Evolutionary conservation across 2,329 filamentous ascomycete genomes (phyloP).

Genomic region (Fusarium sp.): DNA sequence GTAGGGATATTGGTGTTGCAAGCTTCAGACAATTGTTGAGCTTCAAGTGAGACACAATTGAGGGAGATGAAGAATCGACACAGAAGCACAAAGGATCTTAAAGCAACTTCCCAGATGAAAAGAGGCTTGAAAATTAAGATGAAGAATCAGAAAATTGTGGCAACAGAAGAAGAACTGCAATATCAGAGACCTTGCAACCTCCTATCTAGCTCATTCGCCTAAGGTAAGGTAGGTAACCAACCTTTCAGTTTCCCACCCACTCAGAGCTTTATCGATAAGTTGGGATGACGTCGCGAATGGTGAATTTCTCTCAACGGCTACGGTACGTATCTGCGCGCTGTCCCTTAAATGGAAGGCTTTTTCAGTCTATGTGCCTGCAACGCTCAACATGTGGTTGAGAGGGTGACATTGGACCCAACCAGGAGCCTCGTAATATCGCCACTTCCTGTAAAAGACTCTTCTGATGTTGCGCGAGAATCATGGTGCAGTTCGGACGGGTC

Average conservation of each 20-base stretch:
- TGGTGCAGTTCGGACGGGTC: constrained; percentile 19
- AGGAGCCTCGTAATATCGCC: constrained; percentile 19
- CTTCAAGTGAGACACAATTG: constrained; percentile 36
- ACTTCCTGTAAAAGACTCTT: constrained; percentile 19
- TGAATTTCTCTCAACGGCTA: constrained; percentile 36
- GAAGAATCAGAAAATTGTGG: constrained; percentile 26
- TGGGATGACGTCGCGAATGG: constrained; percentile 40
- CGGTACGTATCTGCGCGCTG: constrained; percentile 34
- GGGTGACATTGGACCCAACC: constrained; percentile 21
- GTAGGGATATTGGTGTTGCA: constrained; percentile 35
- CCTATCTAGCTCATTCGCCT: constrained; percentile 32
- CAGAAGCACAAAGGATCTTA: constrained; percentile 4
- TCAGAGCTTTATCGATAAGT: constrained; percentile 45
- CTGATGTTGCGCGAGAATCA: constrained; percentile 31
- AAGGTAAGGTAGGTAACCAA: constrained; percentile 10
- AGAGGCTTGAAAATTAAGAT: constrained; percentile 25
- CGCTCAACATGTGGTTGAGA: constrained; percentile 20
- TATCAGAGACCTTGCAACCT: constrained; percentile 38
- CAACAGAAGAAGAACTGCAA: constrained; percentile 27
- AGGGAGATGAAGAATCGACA: constrained; percentile 19
- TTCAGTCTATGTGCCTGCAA: constrained; percentile 6
- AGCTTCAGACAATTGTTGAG: constrained; percentile 36
- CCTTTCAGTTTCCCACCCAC: constrained; percentile 14
- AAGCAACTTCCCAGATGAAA: constrained; percentile 17
- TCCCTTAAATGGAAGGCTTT: constrained; percentile 18